Conservation (phyloP, 306 rosid genomes). For the Malus orientalis region DNA sequence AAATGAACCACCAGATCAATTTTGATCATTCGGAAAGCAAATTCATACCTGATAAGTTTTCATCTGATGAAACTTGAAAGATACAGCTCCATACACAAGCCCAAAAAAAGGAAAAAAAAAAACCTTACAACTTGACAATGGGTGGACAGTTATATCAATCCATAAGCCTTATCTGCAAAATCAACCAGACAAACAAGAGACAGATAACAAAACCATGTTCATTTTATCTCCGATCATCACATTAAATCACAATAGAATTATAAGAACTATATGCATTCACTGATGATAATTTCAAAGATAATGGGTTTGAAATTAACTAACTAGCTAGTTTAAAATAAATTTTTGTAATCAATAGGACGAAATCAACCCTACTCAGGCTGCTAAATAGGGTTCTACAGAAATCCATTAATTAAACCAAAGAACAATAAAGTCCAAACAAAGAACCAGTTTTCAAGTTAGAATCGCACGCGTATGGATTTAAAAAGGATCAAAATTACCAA, state of each 20-base stretch:
- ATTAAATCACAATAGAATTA: not conserved
- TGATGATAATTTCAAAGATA: not conserved
- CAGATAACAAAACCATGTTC: not conserved
- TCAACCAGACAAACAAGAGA: not conserved
- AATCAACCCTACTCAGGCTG: not conserved
- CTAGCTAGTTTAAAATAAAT: not conserved
- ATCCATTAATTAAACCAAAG: not conserved
- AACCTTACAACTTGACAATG: not conserved
- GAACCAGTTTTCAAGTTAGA: slow-evolving; percentile 16
- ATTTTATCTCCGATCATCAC: not conserved
- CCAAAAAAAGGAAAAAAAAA: not conserved
- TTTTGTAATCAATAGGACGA: not conserved
- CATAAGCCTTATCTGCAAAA: not conserved
- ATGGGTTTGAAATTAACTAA: not conserved
- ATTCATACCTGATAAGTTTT: not conserved
- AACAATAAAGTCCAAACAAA: slow-evolving; percentile 3
- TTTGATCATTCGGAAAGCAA: not conserved
- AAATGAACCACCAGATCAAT: not conserved
- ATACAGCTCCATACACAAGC: not conserved
- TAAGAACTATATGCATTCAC: not conserved
- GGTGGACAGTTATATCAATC: not conserved
- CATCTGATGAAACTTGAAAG: not conserved
- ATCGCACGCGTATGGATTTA: slow-evolving; percentile 30
- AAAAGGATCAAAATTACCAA: not conserved
- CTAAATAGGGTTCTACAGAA: not conserved